Conservation (phyloP, 2,329 filamentous ascomycete genomes). For the Epichloe gansuensis region DNA sequence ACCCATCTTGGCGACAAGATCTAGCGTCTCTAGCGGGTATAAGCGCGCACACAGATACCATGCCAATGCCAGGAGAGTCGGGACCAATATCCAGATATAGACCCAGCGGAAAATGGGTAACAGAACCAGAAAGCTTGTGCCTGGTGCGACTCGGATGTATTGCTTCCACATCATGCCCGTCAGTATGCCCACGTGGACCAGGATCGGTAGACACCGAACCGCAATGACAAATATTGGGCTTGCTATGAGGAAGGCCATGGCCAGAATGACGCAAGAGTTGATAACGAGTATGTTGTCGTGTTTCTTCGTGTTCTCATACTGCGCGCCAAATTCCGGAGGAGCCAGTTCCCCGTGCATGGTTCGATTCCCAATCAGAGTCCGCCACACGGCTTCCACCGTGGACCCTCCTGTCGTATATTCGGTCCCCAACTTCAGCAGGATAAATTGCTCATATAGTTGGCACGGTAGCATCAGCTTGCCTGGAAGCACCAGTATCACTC, state of each 20-base stretch:
- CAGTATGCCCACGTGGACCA: neutral
- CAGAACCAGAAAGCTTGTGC: neutral
- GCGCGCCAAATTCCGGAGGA: constrained; percentile 2
- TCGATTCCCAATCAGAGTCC: constrained; percentile 5
- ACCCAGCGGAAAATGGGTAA: constrained; percentile 5
- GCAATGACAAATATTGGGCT: neutral
- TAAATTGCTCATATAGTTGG: constrained; percentile 1
- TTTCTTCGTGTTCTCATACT: constrained; percentile 5
- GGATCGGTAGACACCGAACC: constrained; percentile 3
- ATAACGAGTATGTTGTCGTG: neutral
- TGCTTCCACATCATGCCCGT: neutral
- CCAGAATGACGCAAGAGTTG: neutral
- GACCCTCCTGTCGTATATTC: constrained; percentile 5
- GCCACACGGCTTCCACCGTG: constrained; percentile 6
- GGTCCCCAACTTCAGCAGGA: neutral
- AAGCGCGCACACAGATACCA: neutral
- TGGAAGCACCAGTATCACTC: constrained; percentile 1
- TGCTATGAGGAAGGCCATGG: neutral
- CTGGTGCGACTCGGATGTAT: neutral
- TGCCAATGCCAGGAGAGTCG: neutral
- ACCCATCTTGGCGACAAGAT: constrained; percentile 1
- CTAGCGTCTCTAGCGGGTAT: neutral
- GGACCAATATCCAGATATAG: constrained; percentile 1
- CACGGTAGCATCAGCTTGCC: constrained; percentile 3
- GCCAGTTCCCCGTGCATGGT: constrained; percentile 2